phyloP scores from a whole-genome alignment of 345 rosid genomes.

The Syzygium oleosum region DNA sequence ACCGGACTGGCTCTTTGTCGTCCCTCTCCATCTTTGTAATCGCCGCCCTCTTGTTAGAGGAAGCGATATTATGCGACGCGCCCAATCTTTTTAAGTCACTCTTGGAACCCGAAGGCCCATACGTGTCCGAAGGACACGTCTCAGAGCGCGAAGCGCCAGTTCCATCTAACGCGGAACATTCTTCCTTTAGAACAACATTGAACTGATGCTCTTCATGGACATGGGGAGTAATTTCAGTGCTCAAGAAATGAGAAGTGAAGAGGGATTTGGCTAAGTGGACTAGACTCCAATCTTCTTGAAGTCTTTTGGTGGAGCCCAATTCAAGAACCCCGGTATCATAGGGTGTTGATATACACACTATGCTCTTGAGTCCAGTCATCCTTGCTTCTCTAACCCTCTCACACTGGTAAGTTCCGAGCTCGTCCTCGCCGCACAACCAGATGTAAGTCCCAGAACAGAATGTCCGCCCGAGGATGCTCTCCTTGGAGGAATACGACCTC shows the following conservation, averaged over 20 bases:
- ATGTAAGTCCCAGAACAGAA: slow-evolving; percentile 23
- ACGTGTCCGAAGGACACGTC: background rate
- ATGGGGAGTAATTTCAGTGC: background rate
- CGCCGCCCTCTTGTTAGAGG: background rate
- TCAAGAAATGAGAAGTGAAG: slow-evolving; percentile 14
- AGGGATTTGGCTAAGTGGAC: slow-evolving; percentile 27
- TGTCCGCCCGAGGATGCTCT: slow-evolving; percentile 25
- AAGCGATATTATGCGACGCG: background rate
- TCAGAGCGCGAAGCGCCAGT: background rate
- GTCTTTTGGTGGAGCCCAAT: slow-evolving; percentile 33
- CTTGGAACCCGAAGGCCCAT: background rate
- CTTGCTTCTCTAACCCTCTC: slow-evolving; percentile 45
- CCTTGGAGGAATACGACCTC: slow-evolving; percentile 20
- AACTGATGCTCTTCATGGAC: background rate
- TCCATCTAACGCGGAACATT: background rate
- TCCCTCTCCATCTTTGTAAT: slow-evolving; percentile 10
- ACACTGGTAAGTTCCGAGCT: slow-evolving; percentile 19
- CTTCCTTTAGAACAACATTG: slow-evolving; percentile 7
- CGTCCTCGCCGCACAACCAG: slow-evolving; percentile 33
- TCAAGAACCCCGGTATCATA: slow-evolving; percentile 35
- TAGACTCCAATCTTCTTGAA: slow-evolving; percentile 24
- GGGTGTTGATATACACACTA: slow-evolving; percentile 32
- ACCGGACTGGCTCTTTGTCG: slow-evolving; percentile 27
- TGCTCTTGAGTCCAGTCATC: slow-evolving; percentile 31
- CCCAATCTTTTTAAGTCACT: background rate